These are phyloP conservation scores for Termitomyces bulborhizus DNA, from an alignment of 768 basidiomycete species.

Conservation along the genomic window DNA sequence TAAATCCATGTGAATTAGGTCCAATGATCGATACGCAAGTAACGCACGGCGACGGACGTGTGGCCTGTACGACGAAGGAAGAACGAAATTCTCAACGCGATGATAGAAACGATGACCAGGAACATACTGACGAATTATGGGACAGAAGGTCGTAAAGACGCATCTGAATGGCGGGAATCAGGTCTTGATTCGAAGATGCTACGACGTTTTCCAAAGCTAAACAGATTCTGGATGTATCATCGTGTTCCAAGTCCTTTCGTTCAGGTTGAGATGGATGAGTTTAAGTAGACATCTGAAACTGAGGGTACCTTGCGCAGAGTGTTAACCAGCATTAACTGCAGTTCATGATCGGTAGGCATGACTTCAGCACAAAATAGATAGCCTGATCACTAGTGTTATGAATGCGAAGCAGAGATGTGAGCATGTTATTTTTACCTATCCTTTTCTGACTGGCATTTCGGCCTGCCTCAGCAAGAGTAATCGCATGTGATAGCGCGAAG, in stretches of 20 bases:
- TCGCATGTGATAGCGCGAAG: slow-evolving; percentile 71
- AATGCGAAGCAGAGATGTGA: background rate
- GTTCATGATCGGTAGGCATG: slow-evolving; percentile 63
- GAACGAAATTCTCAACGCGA: slow-evolving; percentile 4
- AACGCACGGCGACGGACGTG: slow-evolving; percentile 59
- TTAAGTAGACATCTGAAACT: background rate
- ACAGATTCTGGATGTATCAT: slow-evolving; percentile 48
- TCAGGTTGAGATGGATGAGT: background rate
- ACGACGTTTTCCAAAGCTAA: slow-evolving; percentile 70
- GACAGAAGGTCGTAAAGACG: slow-evolving; percentile 61
- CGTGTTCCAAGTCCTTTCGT: slow-evolving; percentile 65
- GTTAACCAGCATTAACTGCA: slow-evolving; percentile 81
- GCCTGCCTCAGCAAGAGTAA: slow-evolving; percentile 72
- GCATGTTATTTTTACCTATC: slow-evolving; percentile 42
- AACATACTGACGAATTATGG: slow-evolving; percentile 69
- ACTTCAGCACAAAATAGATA: slow-evolving; percentile 74
- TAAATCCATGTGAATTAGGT: slow-evolving; percentile 37
- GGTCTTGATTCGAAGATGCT: slow-evolving; percentile 52
- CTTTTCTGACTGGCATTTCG: slow-evolving; percentile 54
- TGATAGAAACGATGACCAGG: slow-evolving; percentile 1
- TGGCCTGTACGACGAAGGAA: slow-evolving; percentile 30
- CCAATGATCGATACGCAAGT: slow-evolving; percentile 50
- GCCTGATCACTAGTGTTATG: slow-evolving; percentile 35
- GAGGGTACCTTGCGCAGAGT: slow-evolving; percentile 67
- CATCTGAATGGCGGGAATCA: slow-evolving; percentile 70